Evolutionary conservation across 73 alveolate genomes (phyloP).

Genomic region (Symbiodinium pilosum): DNA sequence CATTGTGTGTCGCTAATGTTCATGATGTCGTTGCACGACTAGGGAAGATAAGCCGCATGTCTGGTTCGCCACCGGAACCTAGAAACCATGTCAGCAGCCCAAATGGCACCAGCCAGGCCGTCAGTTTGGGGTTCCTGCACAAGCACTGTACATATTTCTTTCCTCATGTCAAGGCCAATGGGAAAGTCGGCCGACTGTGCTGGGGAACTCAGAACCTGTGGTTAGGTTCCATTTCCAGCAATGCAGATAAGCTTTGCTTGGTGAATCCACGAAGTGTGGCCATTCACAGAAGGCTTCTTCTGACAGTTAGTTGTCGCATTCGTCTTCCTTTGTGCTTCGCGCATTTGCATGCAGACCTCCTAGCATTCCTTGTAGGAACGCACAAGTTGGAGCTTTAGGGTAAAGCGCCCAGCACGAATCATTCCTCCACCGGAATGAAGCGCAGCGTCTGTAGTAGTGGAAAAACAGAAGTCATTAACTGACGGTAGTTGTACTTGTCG

Average conservation of each 20-base stretch:
- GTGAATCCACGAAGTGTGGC: background rate
- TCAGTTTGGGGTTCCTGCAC: background rate
- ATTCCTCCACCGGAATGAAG: background rate
- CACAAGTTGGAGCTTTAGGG: background rate
- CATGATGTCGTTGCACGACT: background rate
- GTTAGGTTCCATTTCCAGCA: background rate
- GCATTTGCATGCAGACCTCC: background rate
- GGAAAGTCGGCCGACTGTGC: background rate
- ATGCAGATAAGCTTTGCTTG: background rate
- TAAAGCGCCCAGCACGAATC: background rate
- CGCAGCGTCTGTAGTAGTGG: background rate
- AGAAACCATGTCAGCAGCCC: background rate
- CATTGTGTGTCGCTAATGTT: background rate
- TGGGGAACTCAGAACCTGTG: background rate
- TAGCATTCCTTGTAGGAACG: background rate
- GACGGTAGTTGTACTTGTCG: background rate
- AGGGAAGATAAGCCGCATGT: background rate
- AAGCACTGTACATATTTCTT: background rate
- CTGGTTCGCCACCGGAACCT: no score
- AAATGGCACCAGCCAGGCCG: conserved; percentile 2
- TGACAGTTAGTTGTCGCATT: background rate
- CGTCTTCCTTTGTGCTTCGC: background rate
- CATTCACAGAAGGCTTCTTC: background rate
- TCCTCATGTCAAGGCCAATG: background rate
- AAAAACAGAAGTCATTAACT: background rate